Percentiles rank a stretch among this genome's conserved stretches.
Evolutionary conservation across 2,329 filamentous ascomycete genomes (phyloP).

Genomic region (Aulographum hederae): DNA sequence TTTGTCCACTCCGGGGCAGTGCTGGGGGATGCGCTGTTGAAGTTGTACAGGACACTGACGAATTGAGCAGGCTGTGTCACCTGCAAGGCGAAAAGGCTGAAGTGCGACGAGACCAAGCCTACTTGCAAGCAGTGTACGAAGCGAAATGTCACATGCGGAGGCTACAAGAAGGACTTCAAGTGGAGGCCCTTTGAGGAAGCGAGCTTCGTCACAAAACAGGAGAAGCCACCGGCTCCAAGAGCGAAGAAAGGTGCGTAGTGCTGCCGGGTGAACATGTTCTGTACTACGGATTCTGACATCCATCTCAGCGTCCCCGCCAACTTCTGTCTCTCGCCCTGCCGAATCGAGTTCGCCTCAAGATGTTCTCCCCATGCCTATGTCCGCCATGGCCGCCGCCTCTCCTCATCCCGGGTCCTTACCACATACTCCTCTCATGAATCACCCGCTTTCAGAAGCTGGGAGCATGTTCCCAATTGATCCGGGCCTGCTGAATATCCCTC

Average conservation of each 20-base stretch:
- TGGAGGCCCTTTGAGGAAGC: conserved; percentile 54
- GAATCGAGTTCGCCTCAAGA: no score
- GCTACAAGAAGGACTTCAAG: conserved; percentile 61
- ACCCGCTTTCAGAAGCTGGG: no score
- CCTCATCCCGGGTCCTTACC: no score
- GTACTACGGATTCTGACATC: no score
- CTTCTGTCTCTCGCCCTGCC: no score
- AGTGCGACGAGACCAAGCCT: conserved; percentile 57
- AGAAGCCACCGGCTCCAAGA: conserved; percentile 20
- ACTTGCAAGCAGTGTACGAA: conserved; percentile 47
- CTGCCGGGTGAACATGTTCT: no score
- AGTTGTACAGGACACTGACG: conserved; percentile 1
- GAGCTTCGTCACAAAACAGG: conserved; percentile 31
- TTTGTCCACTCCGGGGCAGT: conserved; percentile 1
- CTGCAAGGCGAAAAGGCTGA: conserved; percentile 55
- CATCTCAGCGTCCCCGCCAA: no score
- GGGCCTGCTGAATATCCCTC: no score
- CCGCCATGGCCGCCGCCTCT: no score
- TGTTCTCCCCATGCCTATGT: no score
- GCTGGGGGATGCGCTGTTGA: conserved; percentile 1
- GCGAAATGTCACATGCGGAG: conserved; percentile 46
- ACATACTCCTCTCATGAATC: no score
- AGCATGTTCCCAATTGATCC: no score
- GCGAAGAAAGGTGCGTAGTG: conserved; percentile 28
- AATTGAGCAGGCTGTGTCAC: conserved; percentile 43